Percentiles rank a stretch among this genome's conserved stretches.
Evolutionary conservation across 1,139 yeast species (phyloP).

Genomic region (Kodamaea ohmeri): DNA sequence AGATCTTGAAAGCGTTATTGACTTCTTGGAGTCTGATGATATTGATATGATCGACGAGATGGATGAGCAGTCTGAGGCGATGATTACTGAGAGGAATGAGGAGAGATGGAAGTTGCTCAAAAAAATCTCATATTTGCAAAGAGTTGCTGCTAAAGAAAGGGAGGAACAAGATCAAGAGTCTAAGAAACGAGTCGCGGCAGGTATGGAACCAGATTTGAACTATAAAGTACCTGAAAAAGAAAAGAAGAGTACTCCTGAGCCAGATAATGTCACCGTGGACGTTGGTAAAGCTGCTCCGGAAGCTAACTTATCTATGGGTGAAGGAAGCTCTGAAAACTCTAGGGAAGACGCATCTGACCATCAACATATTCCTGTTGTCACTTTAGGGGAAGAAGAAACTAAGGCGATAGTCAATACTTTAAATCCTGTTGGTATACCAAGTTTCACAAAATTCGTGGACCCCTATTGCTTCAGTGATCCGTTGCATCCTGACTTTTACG

Average conservation of each 20-base stretch:
- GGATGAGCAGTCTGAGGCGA: conserved; percentile 40
- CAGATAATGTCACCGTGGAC: conserved; percentile 17
- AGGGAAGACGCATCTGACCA: conserved; percentile 10
- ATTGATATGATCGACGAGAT: conserved; percentile 35
- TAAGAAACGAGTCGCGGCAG: conserved; percentile 33
- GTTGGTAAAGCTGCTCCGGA: conserved; percentile 19
- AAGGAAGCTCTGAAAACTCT: conserved; percentile 3
- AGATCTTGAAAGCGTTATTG: conserved; percentile 51
- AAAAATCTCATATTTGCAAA: conserved; percentile 64
- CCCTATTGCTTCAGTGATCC: conserved; percentile 92
- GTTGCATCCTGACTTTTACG: conserved; percentile 69
- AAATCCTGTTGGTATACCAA: conserved; percentile 29
- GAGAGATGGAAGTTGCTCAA: conserved; percentile 71
- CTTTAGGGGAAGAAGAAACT: conserved; percentile 46
- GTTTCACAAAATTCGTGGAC: conserved; percentile 58
- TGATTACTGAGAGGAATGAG: conserved; percentile 45
- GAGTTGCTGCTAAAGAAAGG: conserved; percentile 49
- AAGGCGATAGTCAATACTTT: conserved; percentile 42
- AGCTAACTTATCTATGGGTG: conserved; percentile 8
- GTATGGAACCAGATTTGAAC: conserved; percentile 23
- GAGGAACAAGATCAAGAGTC: conserved; percentile 32
- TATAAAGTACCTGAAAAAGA: conserved; percentile 6
- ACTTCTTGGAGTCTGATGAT: conserved; percentile 50
- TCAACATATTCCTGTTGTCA: conserved; percentile 41
- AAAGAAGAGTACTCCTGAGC: conserved; percentile 10